Evolutionary conservation across 2,329 filamentous ascomycete species (phyloP).

Genomic region (Paecilomyces sp.): DNA sequence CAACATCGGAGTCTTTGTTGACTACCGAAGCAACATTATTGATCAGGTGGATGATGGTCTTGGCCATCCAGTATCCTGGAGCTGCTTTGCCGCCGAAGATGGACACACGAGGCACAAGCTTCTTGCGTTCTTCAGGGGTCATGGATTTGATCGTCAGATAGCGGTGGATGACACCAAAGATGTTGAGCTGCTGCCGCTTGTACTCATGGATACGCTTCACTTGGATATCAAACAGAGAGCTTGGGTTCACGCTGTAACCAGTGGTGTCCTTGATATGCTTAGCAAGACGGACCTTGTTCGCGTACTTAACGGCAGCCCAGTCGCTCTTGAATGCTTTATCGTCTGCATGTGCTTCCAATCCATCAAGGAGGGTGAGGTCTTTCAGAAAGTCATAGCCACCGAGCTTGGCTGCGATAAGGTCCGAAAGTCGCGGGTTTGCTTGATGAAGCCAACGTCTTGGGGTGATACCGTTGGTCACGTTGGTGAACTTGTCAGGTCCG

Average conservation of each 20-base stretch:
- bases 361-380: conserved; percentile 78
- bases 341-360: conserved; percentile 74
- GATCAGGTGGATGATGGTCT: conserved; percentile 95
- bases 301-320: conserved; percentile 94
- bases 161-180: conserved; percentile 93
- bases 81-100: conserved; percentile 98
- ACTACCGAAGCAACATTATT: conserved; percentile 86
- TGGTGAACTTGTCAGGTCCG: conserved; percentile 94
- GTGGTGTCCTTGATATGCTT: conserved; percentile 81
- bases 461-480: conserved; percentile 97
- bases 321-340: conserved; percentile 88
- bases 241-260: conserved; percentile 75
- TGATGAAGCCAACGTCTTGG: conserved; percentile 95
- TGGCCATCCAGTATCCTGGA: conserved; percentile 99
- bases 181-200: conserved; percentile 98
- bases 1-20: conserved; percentile 87
- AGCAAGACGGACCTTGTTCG: conserved; percentile 88
- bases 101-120: conserved; percentile 77
- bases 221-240: conserved; percentile 89
- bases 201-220: conserved; percentile 99
- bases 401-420: conserved; percentile 83
- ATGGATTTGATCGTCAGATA: conserved; percentile 85
- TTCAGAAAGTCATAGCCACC: conserved; percentile 80
- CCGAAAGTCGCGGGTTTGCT: conserved; percentile 86
- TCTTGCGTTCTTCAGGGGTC: conserved; percentile 76